Base-by-base conservation (phyloP, 441 rosid genomes). In the Lepidium campestre region DNA sequence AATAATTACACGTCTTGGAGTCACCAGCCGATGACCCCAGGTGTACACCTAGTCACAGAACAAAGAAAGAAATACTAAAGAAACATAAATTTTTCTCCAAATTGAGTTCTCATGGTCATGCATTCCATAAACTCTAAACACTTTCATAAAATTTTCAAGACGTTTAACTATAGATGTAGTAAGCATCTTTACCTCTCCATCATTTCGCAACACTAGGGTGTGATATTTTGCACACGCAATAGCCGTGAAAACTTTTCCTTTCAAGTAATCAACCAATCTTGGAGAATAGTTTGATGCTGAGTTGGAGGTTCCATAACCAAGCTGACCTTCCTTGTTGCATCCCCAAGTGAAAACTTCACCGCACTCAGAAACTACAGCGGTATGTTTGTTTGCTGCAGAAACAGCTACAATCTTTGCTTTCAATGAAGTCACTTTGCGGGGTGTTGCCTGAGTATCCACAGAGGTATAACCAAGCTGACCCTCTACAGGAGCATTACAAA, bases 281-380 rank as follows among this genome's bases (percentile, higher is more conserved):
- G 99, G 99, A 22, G 81, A 84, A 80, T 89, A 88, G 81, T 91
- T 94, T 67, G 99, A 94, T 67, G 97, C 98, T 13, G 99, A 94
- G 80, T 94, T 89, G 34, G 98, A 91, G 53, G 99, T 94, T 47
- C 99, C 99, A 81, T 94, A 94, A 76, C 99, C 99, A 25, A 94
- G 98, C 70, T 94, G 99, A 67, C 99, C 99, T 80, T 89, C 98
- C 79, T 83, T 80, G 66, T 94, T 94, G 85, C 91, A 90, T 57
- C 99, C 99, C 99, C 98, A 94, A 27, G 99, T 94, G 82, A 86
- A 90, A 63, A 91, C 94, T 81, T 94, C 98, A 62, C 98, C 96
- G 56, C 86, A 84, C 57, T 87, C 97, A 2, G 97, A 91, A 76
- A 91, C 91, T 76, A 83, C 99, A 52, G 96, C 97, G 11, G 94